phyloP scores from a whole-genome alignment of 2,329 filamentous ascomycete species.

The Aspergillus sp. region DNA sequence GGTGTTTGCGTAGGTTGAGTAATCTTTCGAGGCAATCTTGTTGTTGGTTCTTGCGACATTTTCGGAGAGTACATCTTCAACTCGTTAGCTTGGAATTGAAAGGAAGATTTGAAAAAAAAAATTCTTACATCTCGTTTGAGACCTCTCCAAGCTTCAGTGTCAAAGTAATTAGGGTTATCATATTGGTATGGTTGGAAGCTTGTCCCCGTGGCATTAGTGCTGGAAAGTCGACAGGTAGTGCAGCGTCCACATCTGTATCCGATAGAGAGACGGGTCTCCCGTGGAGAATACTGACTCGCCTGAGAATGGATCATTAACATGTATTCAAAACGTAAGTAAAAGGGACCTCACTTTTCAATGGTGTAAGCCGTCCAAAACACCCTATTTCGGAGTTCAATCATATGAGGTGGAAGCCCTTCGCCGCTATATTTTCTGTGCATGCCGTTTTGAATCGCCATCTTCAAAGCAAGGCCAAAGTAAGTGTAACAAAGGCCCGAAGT shows the following conservation, averaged over 20 bases:
- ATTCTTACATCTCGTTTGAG: conserved; percentile 41
- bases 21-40: conserved; percentile 42
- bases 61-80: conserved; percentile 38
- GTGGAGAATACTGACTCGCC: conserved; percentile 57
- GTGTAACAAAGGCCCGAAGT: conserved; percentile 58
- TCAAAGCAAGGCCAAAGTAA: conserved; percentile 57
- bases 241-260: conserved; percentile 55
- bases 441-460: conserved; percentile 60
- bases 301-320: conserved; percentile 24
- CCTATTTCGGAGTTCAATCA: conserved; percentile 55
- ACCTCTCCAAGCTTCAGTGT: conserved; percentile 43
- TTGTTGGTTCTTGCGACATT: conserved; percentile 40
- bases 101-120: too few species aligned
- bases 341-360: conserved; percentile 50
- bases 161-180: conserved; percentile 49
- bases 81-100: conserved; percentile 20
- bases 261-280: conserved; percentile 57
- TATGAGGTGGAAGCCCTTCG: conserved; percentile 48
- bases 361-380: conserved; percentile 61
- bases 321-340: not conserved
- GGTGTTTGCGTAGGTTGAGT: conserved; percentile 37
- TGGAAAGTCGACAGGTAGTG: conserved; percentile 50
- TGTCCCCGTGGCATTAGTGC: conserved; percentile 44
- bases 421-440: conserved; percentile 57
- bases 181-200: conserved; percentile 47